Evolutionary conservation across 345 rosid species (phyloP), one percentile per base, ranked within the genome.

Genomic region (Ailanthus altissimus): DNA sequence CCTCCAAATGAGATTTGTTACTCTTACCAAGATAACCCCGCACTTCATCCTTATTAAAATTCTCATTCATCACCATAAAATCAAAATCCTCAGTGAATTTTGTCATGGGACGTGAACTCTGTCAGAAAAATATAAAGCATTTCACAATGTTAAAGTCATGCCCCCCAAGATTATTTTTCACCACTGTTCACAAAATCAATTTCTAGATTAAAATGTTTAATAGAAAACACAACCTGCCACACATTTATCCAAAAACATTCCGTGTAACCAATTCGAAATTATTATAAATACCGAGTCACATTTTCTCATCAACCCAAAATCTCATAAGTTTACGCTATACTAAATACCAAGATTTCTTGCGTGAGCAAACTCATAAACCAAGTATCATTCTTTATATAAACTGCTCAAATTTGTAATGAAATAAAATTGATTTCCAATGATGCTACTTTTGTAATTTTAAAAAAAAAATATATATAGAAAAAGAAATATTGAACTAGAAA

Each of bases 1-100:
- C 85, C 75, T 74, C 85, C 70, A 73, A 50, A 70, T 83, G 65
- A 67, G 81, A 74, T 80, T 85, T 70, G 74, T 20, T 51, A 20
- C 61, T 28, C 42, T 50, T 69, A 28, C 73, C 60, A 12, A 45
- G 73, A 69, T 49, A 23, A 32, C 57, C 73, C 73, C 73, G 50
- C 32, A 69, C 73, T 69, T 69, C 73, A 69, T 69, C 38, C 38
- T 32, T 32, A 32, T 3, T 32, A 32, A 32, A 32, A 1, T 32
- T 32, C 38, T 32, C 38, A 69, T 69, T 69, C 73, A 69, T 50
- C 2, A 59, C 73, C 42, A 50, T 69, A 69, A 69, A 69, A 50
- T 69, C 73, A 69, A 69, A 69, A 69, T 69, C 73, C 73, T 70
- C 73, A 1, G 46, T 70, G 23, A 70, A 70, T 51, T 32, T 70